Evolutionary conservation across 805 yeast species (phyloP), one percentile per base, ranked within the genome.

Genomic region (Candida broadrunensis): DNA sequence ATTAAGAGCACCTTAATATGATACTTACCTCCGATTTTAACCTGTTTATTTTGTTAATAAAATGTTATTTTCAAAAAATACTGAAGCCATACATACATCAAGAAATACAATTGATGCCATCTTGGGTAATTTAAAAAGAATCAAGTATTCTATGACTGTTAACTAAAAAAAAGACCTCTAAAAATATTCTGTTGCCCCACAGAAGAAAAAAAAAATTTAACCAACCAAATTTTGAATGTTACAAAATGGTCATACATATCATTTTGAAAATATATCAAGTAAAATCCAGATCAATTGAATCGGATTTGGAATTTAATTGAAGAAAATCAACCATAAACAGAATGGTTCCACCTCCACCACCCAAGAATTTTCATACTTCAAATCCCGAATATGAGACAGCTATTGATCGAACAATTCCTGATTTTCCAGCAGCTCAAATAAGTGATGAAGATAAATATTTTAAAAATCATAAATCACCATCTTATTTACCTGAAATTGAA

Each of bases 371-470:
- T 38, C 56, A 54, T 73, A 87, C 96, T 0, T 80, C 90, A 1
- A 75, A 77, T 14, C 95, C 95, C 0, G 85, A 80, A 17, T 56
- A 86, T 0, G 67, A 63, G 1, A 60, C 83, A 4, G 97, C 97
- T 12, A 86, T 91, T 34, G 96, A 90, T 60, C 72, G 97, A 40
- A 57, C 76, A 1, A 70, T 83, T 3, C 88, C 88, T 3, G 86
- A 80, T 36, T 83, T 84, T 52, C 93, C 91, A 0, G 85, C 86
- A 2, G 97, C 96, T 0, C 70, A 70, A 36, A 65, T 77, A 16
- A 63, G 70, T 6, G 95, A 85, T 47, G 97, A 90, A 56, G 86
- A 83, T 47, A 65, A 67, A 38, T 91, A 87, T 63, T 91, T 93
- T 65, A 67, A 72, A 34, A 68, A 78, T 34, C 90, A 87, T 54